Evolutionary conservation across 2,329 filamentous ascomycete species (phyloP).

Genomic region (Cordyceps javanica): DNA sequence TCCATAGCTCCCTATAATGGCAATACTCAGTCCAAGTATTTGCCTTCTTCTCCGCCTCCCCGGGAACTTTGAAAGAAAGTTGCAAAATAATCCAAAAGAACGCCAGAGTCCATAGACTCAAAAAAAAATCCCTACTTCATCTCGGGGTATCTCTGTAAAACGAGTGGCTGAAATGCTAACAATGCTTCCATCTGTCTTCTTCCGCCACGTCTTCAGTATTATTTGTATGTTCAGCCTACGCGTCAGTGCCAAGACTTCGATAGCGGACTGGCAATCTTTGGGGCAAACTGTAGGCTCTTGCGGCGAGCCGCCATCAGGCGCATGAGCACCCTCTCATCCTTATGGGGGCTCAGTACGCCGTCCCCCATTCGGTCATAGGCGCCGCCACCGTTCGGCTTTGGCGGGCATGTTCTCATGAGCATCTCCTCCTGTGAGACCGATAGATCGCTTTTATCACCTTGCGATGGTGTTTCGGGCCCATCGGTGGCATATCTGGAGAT

Average conservation of each 20-base stretch:
- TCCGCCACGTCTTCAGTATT: neutral
- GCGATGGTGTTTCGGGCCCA: constrained; percentile 40
- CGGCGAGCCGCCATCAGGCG: constrained; percentile 65
- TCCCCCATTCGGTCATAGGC: constrained; percentile 33
- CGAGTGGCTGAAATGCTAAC: constrained; percentile 11
- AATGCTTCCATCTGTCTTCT: neutral
- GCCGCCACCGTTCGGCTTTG: constrained; percentile 33
- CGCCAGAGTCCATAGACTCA: neutral
- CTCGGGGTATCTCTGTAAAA: constrained; percentile 5
- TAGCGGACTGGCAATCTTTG: constrained; percentile 67
- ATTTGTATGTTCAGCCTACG: neutral
- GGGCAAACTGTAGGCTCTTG: constrained; percentile 73
- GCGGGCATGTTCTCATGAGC: constrained; percentile 49
- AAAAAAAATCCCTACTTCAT: neutral
- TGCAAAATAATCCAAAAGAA: neutral
- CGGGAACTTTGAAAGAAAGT: neutral
- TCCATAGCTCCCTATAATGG: neutral
- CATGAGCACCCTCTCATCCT: constrained; percentile 52
- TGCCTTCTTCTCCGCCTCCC: neutral
- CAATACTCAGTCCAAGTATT: neutral
- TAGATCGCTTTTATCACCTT: constrained; percentile 25
- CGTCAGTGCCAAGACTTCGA: constrained; percentile 44
- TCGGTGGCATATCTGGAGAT: constrained; percentile 47
- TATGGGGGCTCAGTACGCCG: constrained; percentile 41
- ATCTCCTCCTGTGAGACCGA: constrained; percentile 32